phyloP scores from a whole-genome alignment of 2,329 filamentous ascomycete genomes.

The Talaromyces amestolkiae region DNA sequence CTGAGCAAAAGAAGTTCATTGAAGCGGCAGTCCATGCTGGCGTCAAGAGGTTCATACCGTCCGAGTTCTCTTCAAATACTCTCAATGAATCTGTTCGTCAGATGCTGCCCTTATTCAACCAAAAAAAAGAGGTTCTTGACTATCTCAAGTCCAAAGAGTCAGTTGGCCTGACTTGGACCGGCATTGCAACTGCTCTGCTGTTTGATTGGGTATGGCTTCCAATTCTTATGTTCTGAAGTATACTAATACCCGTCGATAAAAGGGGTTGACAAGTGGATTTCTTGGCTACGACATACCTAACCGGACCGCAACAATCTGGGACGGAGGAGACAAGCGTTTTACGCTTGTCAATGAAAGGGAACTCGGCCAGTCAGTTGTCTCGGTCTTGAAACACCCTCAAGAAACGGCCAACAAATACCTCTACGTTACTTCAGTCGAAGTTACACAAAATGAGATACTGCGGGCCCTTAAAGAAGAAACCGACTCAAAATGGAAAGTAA shows the following conservation, averaged over 20 bases:
- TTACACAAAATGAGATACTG: conserved; percentile 7
- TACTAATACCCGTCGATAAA: background rate
- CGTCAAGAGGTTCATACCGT: conserved; percentile 16
- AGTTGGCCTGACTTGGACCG: conserved; percentile 58
- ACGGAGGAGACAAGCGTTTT: conserved; percentile 1
- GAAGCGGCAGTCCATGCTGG: conserved; percentile 10
- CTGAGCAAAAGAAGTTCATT: conserved; percentile 9
- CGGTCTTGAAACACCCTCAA: background rate
- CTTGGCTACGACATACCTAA: background rate
- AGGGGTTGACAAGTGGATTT: background rate
- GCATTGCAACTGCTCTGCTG: conserved; percentile 57
- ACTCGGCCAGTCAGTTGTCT: background rate
- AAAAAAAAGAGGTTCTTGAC: conserved; percentile 41
- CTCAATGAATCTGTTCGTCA: conserved; percentile 26
- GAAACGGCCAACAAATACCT: conserved; percentile 4
- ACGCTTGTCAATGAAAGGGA: background rate
- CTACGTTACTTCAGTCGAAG: background rate
- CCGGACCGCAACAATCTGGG: background rate
- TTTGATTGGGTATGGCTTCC: conserved; percentile 53
- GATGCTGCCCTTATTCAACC: conserved; percentile 26
- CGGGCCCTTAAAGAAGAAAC: background rate
- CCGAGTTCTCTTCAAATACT: conserved; percentile 27
- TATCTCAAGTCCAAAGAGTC: conserved; percentile 53
- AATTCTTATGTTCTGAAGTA: background rate
- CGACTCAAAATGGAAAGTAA: background rate